These are phyloP conservation scores for Floccularia luteovirens DNA, from an alignment of 768 basidiomycete genomes.

Conservation along the genomic window DNA sequence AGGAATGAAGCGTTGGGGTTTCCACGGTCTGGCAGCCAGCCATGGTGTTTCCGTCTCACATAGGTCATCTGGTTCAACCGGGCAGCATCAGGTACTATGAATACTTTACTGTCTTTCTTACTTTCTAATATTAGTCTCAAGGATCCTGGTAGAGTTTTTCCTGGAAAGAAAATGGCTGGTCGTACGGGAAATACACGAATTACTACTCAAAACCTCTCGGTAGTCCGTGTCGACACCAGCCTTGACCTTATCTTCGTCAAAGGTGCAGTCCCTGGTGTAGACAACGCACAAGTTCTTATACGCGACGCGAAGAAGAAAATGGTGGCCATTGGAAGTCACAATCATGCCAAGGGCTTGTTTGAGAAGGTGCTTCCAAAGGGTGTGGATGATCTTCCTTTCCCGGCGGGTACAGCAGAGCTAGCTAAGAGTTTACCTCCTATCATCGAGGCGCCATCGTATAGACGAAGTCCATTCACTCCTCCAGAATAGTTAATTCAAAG, in stretches of 20 bases:
- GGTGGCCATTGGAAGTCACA: constrained; percentile 48
- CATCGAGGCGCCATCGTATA: constrained; percentile 65
- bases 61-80: constrained; percentile 88
- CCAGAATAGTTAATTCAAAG: constrained; percentile 37
- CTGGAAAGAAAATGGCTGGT: constrained; percentile 98
- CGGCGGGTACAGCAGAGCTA: constrained; percentile 77
- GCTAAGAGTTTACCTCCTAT: constrained; percentile 59
- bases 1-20: constrained; percentile 94
- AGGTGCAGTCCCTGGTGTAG: constrained; percentile 87
- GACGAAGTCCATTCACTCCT: constrained; percentile 74
- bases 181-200: constrained; percentile 78
- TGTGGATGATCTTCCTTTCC: constrained; percentile 84
- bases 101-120: background rate
- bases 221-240: constrained; percentile 79
- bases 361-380: constrained; percentile 79
- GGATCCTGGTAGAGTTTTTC: constrained; percentile 95
- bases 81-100: constrained; percentile 78
- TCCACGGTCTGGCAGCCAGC: constrained; percentile 84
- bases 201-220: constrained; percentile 83
- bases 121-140: constrained; percentile 19
- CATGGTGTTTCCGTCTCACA: constrained; percentile 97
- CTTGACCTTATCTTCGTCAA: constrained; percentile 88
- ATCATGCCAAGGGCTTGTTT: constrained; percentile 63
- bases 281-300: constrained; percentile 81
- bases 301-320: constrained; percentile 89